phyloP scores from a whole-genome alignment of 805 yeast genomes.

The Tetrapisispora fleetii region DNA sequence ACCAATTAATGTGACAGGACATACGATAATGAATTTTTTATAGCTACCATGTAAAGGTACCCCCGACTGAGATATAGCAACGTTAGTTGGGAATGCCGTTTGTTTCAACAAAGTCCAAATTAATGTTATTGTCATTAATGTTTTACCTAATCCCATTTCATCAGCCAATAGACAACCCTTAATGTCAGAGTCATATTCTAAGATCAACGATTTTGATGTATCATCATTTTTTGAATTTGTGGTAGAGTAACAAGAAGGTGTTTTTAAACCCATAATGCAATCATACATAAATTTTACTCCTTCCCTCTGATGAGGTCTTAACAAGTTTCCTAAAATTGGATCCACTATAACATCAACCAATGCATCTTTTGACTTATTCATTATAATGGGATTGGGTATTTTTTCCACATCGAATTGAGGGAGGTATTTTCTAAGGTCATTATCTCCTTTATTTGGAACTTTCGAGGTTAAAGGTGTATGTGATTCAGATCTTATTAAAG shows the following conservation, averaged over 20 bases:
- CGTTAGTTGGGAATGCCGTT: slow-evolving; percentile 37
- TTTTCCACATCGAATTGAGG: slow-evolving; percentile 34
- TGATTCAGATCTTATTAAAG: slow-evolving; percentile 8
- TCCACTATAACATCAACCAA: slow-evolving; percentile 48
- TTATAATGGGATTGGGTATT: slow-evolving; percentile 32
- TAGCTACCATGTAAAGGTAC: slow-evolving; percentile 29
- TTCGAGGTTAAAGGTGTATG: slow-evolving; percentile 3
- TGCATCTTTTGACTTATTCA: slow-evolving; percentile 30
- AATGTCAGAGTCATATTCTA: slow-evolving; percentile 21
- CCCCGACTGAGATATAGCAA: slow-evolving; percentile 30
- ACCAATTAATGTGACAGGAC: slow-evolving; percentile 81
- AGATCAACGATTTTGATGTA: slow-evolving; percentile 8
- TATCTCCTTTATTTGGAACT: slow-evolving; percentile 16
- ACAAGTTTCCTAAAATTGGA: slow-evolving; percentile 38
- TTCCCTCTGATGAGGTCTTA: slow-evolving; percentile 81
- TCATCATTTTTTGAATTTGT: neutral
- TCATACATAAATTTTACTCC: slow-evolving; percentile 78
- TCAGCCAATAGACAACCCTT: slow-evolving; percentile 84
- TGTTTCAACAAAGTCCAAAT: slow-evolving; percentile 77
- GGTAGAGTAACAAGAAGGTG: slow-evolving; percentile 28
- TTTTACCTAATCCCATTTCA: slow-evolving; percentile 94
- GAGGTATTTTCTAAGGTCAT: slow-evolving; percentile 12
- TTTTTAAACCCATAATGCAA: slow-evolving; percentile 64
- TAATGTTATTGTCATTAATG: slow-evolving; percentile 73
- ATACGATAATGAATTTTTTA: slow-evolving; percentile 63